Percentiles rank a stretch among this genome's conserved stretches.
Conservation (phyloP, 1,139 yeast species). For the Kodamaea plutei region DNA sequence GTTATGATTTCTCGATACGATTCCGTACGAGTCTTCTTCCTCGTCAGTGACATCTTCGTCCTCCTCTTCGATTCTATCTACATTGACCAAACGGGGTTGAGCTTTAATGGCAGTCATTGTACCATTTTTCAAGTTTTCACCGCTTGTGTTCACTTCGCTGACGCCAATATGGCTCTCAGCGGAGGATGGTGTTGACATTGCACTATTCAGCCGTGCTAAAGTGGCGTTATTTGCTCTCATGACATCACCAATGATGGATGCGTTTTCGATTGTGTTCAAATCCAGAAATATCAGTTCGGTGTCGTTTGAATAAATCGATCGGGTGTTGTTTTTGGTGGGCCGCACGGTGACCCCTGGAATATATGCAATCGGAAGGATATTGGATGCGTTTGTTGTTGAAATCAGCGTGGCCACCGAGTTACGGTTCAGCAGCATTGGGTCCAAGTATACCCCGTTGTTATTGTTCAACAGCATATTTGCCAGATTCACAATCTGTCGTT, state of each 20-base stretch:
- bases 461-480: slow-evolving; percentile 10
- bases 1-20: neutral
- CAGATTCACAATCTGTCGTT: slow-evolving; percentile 13
- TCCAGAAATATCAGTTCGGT: slow-evolving; percentile 52
- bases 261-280: slow-evolving; percentile 48
- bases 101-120: slow-evolving; percentile 71
- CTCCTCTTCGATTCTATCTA: slow-evolving; percentile 49
- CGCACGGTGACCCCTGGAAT: slow-evolving; percentile 89
- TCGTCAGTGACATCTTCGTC: slow-evolving; percentile 30
- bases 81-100: slow-evolving; percentile 60
- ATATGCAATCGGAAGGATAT: slow-evolving; percentile 88
- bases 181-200: neutral
- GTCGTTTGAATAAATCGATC: slow-evolving; percentile 46
- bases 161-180: slow-evolving; percentile 2
- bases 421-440: slow-evolving; percentile 27
- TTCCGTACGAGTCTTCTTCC: slow-evolving; percentile 11
- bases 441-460: slow-evolving; percentile 18
- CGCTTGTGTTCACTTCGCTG: slow-evolving; percentile 6
- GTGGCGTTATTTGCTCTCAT: slow-evolving; percentile 25
- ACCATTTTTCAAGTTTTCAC: slow-evolving; percentile 8
- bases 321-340: slow-evolving; percentile 44
- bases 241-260: slow-evolving; percentile 52
- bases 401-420: slow-evolving; percentile 57
- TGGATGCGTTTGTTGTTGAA: slow-evolving; percentile 71
- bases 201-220: neutral